phyloP scores from a whole-genome alignment of 768 basidiomycete genomes.

The Trametes cinnabarina region DNA sequence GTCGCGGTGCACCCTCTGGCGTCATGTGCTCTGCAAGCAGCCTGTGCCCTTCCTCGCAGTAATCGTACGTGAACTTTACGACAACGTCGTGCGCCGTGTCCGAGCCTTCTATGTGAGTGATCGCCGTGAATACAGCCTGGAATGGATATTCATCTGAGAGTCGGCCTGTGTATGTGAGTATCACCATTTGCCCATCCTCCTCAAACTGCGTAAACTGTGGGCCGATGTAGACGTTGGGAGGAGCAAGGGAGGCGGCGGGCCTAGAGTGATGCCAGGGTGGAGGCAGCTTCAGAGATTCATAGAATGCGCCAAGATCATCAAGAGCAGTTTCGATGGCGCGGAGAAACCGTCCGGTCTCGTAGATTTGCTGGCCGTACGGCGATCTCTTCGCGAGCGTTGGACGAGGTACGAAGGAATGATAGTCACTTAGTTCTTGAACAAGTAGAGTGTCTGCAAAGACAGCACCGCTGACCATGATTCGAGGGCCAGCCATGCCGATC shows the following conservation, averaged over 20 bases:
- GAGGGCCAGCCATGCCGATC: conserved; percentile 21
- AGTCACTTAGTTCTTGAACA: conserved; percentile 22
- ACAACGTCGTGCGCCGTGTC: background rate
- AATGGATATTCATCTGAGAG: background rate
- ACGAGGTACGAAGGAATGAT: conserved; percentile 3
- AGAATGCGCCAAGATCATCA: conserved; percentile 8
- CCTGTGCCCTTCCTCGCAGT: background rate
- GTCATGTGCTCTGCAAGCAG: conserved; percentile 1
- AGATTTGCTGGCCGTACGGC: background rate
- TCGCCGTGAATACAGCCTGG: conserved; percentile 1
- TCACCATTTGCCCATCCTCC: background rate
- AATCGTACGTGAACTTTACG: conserved; percentile 11
- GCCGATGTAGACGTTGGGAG: background rate
- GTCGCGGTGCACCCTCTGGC: background rate
- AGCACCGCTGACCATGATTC: conserved; percentile 19
- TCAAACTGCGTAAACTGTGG: background rate
- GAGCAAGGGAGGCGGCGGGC: background rate
- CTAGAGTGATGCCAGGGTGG: background rate
- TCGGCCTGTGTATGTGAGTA: conserved; percentile 5
- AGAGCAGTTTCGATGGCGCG: background rate
- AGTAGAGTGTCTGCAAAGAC: conserved; percentile 21
- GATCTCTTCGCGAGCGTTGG: background rate
- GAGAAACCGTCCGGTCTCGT: conserved; percentile 11
- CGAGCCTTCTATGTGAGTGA: background rate
- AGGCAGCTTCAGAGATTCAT: background rate